phyloP scores from a whole-genome alignment of 2,329 filamentous ascomycete species.

The Trichoderma brevicompactum region DNA sequence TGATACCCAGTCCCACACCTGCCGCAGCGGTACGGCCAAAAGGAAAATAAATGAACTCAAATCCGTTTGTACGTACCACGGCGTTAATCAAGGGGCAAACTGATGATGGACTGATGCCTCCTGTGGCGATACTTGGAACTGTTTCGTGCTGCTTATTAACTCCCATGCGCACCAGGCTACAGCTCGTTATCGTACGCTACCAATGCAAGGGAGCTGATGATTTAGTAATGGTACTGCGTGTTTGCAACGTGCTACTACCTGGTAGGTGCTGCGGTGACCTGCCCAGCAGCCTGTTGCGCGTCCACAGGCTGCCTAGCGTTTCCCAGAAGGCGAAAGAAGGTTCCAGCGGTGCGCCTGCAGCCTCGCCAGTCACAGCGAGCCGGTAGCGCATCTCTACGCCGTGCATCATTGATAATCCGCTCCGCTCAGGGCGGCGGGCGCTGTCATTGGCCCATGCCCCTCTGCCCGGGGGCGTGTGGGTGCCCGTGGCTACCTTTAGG shows the following conservation, averaged over 20 bases:
- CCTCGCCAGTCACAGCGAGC: constrained; percentile 30
- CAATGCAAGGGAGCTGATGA: neutral
- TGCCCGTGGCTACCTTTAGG: constrained; percentile 25
- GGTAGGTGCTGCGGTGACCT: neutral
- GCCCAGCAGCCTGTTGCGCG: constrained; percentile 28
- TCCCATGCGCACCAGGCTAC: constrained; percentile 11
- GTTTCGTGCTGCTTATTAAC: constrained; percentile 10
- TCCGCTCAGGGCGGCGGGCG: constrained; percentile 36
- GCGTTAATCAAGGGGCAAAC: constrained; percentile 5
- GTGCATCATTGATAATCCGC: constrained; percentile 46
- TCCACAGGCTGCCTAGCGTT: constrained; percentile 31
- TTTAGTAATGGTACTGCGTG: neutral
- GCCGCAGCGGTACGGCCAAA: no score
- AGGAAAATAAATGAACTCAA: neutral
- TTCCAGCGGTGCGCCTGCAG: constrained; percentile 35
- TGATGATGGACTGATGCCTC: neutral
- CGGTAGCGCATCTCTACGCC: constrained; percentile 25
- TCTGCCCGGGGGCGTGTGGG: constrained; percentile 30
- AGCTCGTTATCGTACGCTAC: constrained; percentile 24
- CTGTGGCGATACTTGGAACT: constrained; percentile 8
- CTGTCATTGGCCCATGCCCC: constrained; percentile 44
- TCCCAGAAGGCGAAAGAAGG: constrained; percentile 40
- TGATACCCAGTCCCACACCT: neutral
- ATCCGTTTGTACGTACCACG: no score
- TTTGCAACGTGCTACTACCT: no score